These are phyloP conservation scores for Striga hermonthica DNA, from an alignment of 305 asterid species.

Conservation along the genomic window DNA sequence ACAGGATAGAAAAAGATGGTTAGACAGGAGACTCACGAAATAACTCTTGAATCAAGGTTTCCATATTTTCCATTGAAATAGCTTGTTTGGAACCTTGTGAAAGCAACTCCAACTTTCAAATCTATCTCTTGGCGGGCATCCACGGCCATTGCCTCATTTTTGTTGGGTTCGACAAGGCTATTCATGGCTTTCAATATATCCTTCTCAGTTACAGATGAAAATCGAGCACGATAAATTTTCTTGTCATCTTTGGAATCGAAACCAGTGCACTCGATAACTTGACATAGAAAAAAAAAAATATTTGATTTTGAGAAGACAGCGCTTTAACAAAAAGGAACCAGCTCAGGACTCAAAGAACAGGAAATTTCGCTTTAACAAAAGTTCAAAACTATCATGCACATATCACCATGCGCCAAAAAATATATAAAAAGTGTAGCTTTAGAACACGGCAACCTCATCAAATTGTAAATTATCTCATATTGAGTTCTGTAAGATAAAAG, in stretches of 20 bases:
- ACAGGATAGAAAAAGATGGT: not conserved
- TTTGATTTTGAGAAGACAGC: conserved; percentile 6
- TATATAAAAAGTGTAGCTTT: conserved; percentile 9
- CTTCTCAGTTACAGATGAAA: conserved; percentile 88
- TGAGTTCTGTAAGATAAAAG: not conserved
- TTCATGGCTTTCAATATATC: conserved; percentile 77
- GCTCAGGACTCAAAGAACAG: conserved; percentile 24
- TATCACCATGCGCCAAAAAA: conserved; percentile 16
- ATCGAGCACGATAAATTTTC: conserved; percentile 77
- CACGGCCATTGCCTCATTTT: conserved; percentile 83
- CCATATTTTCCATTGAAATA: conserved; percentile 95
- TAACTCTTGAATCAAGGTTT: conserved; percentile 91
- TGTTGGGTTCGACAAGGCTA: conserved; percentile 71
- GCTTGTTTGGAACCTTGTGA: conserved; percentile 86
- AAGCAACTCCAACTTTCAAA: conserved; percentile 96
- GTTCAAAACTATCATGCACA: conserved; percentile 14
- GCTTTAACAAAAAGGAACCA: not conserved
- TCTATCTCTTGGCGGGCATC: conserved; percentile 97
- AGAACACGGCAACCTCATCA: conserved; percentile 6
- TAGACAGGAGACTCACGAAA: conserved; percentile 61
- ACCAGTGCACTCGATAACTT: conserved; percentile 76
- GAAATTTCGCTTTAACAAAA: not conserved
- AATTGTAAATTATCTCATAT: not conserved
- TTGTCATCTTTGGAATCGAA: conserved; percentile 55
- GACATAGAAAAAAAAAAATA: conserved; percentile 34